Evolutionary conservation across 441 rosid species (phyloP).

Genomic region (Macaranga tanarius): DNA sequence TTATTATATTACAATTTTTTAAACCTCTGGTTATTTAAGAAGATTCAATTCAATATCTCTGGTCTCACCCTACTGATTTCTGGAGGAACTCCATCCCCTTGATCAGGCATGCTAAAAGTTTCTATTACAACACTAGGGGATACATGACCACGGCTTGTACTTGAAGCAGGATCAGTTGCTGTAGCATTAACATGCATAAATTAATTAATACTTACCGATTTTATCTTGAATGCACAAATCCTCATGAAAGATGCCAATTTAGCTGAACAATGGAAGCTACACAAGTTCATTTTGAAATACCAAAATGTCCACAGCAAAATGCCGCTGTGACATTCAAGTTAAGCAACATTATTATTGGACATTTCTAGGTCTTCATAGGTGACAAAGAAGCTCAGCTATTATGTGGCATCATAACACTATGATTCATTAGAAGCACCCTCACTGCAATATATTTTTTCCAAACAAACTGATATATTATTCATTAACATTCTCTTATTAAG

Average conservation of each 20-base stretch:
- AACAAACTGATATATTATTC: neutral
- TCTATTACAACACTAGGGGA: constrained; percentile 65
- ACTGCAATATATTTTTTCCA: neutral
- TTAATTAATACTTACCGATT: constrained; percentile 2
- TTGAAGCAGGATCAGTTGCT: constrained; percentile 42
- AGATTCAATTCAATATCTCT: constrained; percentile 22
- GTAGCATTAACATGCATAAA: constrained; percentile 23
- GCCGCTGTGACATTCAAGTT: neutral
- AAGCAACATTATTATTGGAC: neutral
- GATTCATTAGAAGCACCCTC: neutral
- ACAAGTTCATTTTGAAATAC: neutral
- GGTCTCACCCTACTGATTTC: constrained; percentile 65
- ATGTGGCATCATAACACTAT: neutral
- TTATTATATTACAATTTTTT: neutral
- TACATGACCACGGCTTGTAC: constrained; percentile 41
- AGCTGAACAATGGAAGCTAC: neutral
- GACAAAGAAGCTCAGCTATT: neutral
- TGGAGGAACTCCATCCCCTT: constrained; percentile 70
- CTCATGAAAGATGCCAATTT: neutral
- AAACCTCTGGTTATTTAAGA: neutral
- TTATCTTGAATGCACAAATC: neutral
- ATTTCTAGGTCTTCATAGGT: neutral
- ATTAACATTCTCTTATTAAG: neutral
- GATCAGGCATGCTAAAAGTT: constrained; percentile 65
- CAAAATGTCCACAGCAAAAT: neutral